A percentile compares a stretch with the other conserved stretches of the same genome.
phyloP scores from a whole-genome alignment of 2,329 filamentous ascomycete species.

The Rugonectria rugulosa region DNA sequence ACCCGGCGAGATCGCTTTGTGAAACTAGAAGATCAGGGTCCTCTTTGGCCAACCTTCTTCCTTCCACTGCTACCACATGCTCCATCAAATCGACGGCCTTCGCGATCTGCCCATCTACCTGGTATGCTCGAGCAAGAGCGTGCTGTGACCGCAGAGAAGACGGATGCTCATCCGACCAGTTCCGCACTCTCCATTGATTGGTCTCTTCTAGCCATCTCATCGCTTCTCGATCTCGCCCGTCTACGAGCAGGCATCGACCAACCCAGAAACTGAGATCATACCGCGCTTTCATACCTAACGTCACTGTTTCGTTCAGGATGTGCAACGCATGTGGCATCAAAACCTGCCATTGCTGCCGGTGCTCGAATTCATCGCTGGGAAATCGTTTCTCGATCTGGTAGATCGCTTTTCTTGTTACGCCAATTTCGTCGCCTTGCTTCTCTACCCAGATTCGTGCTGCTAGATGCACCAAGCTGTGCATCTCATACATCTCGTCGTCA shows the following conservation, averaged over 20 bases:
- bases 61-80: slow-evolving; percentile 4
- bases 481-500: slow-evolving; percentile 41
- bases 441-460: slow-evolving; percentile 39
- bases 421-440: neutral
- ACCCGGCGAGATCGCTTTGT: too few species aligned
- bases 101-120: neutral
- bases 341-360: neutral
- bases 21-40: too few species aligned
- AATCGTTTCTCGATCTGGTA: slow-evolving; percentile 4
- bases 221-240: neutral
- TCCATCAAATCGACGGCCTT: slow-evolving; percentile 9
- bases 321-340: slow-evolving; percentile 9
- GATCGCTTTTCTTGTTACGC: neutral
- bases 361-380: neutral
- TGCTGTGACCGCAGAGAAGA: neutral
- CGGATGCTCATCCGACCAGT: neutral
- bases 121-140: neutral
- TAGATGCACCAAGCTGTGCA: slow-evolving; percentile 48
- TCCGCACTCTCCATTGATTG: neutral
- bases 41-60: too few species aligned
- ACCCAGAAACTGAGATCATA: neutral
- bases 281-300: neutral
- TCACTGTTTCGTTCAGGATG: neutral
- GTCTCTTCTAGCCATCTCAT: neutral
- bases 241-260: neutral